Base-by-base conservation (phyloP, 805 yeast genomes). In the Hyphopichia homilentoma region DNA sequence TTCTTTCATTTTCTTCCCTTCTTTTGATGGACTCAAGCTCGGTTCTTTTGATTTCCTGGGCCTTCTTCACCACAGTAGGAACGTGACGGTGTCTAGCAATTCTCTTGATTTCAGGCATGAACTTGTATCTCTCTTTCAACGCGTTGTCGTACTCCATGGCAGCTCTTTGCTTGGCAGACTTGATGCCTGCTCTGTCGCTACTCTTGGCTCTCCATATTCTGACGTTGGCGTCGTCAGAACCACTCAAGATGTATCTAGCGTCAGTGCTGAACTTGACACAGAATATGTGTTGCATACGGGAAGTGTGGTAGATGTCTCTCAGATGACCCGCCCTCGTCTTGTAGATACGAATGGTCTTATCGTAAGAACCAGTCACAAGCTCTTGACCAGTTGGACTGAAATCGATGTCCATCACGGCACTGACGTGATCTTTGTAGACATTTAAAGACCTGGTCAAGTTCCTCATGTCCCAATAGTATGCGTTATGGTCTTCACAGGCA, bases 321-420 rank as follows among this genome's bases (percentile, higher is more conserved):
- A 96, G 84, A 59, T 90, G 97, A 22, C 98, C 97, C 41, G 83
- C 84, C 21, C 74, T 65, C 1, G 78, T 65, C 33, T 79, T 78
- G 61, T 65, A 93, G 13, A 93, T 79, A 46, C 99, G 73, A 19
- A 93, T 75, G 1, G 97, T 87, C 51, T 87, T 84, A 60, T 93
- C 99, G 57, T 90, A 93, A 0, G 96, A 84, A 12, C 96, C 97
- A 1, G 96, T 83, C 4, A 88, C 97, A 21, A 93, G 65, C 60
- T 90, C 97, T 54, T 88, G 88, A 47, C 99, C 99, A 1, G 97
- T 89, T 25, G 98, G 98, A 7, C 95, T 78, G 53, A 85, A 93
- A 61, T 93, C 98, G 25, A 93, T 79, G 56, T 85, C 95, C 79
- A 90, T 75, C 7, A 93, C 95, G 0, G 97, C 96, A 29, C 95